Evolutionary conservation across 2,329 filamentous ascomycete genomes (phyloP), one percentile per base, ranked within the genome.

Genomic region (Aspergillus chevalieri): DNA sequence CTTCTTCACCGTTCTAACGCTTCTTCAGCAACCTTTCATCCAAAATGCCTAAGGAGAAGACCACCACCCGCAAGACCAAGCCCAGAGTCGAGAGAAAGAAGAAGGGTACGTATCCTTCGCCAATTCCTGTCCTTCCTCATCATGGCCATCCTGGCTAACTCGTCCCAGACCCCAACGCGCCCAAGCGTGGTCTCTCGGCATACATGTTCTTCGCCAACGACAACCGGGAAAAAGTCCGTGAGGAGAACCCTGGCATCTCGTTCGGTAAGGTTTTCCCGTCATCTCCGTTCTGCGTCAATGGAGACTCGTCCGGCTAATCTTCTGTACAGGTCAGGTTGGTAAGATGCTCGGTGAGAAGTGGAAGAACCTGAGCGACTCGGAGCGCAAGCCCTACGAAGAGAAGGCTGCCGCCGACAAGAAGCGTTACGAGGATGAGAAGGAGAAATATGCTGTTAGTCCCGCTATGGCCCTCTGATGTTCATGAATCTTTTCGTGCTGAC

Each of bases 191-290:
- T 79, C 89, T 98, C 46, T 97, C 93, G 47, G 93, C 93, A 57
- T 98, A 98, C 84, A 98, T 98, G 93, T 97, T 97, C 86, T 98
- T 97, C 73, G 93, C 93, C 83, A 97, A 97, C 70, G 93, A 97
- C 77, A 89, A 96, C 78, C 91, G 93, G 64, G 92, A 97, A 71
- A 95, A 93, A 74, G 93, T 98, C 63, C 89, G 93, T 65, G 90
- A 95, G 72, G 92, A 97, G 76, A 97, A 97, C 82, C 92, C 92
- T 36, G 92, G 91, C 65, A 95, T 97, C 77, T 86, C 87, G 63
- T 98, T 98, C 76, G 93, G 89, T 86, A 81, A 62, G 81, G 69
- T 30, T 24, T 17, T 5, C 19, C 10, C 30, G 30, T 41, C 38
- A 4, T 6, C 6, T 15, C 19, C 1, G 3, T 8, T 12, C 9